A percentile compares a stretch with the other conserved stretches of the same genome.
Conservation (phyloP, 768 basidiomycete genomes). For the Hydnomerulius pinastri region DNA sequence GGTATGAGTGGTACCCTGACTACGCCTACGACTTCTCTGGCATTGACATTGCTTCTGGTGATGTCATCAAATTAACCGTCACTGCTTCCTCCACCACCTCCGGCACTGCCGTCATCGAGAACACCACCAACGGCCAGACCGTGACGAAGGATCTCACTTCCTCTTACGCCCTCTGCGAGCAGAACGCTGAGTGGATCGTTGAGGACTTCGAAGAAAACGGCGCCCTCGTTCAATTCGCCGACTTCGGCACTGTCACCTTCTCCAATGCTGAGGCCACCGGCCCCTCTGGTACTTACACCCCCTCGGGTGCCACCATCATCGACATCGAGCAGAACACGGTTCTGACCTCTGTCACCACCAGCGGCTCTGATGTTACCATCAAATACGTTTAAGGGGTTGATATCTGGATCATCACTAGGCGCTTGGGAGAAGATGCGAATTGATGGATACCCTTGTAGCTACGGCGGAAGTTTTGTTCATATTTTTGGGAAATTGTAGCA, state of each 20-base stretch:
- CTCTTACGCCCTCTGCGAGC: slow-evolving; percentile 14
- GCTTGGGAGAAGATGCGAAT: background rate
- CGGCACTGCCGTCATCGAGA: slow-evolving; percentile 19
- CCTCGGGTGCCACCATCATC: slow-evolving; percentile 8
- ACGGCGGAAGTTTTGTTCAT: too few species aligned
- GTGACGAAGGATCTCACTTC: slow-evolving; percentile 10
- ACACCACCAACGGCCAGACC: slow-evolving; percentile 15
- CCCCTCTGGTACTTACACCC: slow-evolving; percentile 6
- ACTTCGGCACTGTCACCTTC: slow-evolving; percentile 25
- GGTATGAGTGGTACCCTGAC: slow-evolving; percentile 26
- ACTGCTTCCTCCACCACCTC: slow-evolving; percentile 19
- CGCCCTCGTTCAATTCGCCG: slow-evolving; percentile 6
- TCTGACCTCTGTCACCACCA: slow-evolving; percentile 14
- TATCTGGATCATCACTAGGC: background rate
- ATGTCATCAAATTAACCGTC: slow-evolving; percentile 19
- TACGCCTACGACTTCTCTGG: slow-evolving; percentile 12
- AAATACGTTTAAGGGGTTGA: slow-evolving; percentile 4
- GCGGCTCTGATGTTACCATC: slow-evolving; percentile 3
- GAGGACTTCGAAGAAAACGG: slow-evolving; percentile 16
- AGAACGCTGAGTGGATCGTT: slow-evolving; percentile 26
- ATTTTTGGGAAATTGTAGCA: too few species aligned
- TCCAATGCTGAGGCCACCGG: slow-evolving; percentile 9
- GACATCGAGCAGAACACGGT: slow-evolving; percentile 12
- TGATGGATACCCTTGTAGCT: too few species aligned
- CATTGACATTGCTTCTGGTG: slow-evolving; percentile 15